Conservation (phyloP, 495 filamentous ascomycete species). For the Parathielavia appendiculata region DNA sequence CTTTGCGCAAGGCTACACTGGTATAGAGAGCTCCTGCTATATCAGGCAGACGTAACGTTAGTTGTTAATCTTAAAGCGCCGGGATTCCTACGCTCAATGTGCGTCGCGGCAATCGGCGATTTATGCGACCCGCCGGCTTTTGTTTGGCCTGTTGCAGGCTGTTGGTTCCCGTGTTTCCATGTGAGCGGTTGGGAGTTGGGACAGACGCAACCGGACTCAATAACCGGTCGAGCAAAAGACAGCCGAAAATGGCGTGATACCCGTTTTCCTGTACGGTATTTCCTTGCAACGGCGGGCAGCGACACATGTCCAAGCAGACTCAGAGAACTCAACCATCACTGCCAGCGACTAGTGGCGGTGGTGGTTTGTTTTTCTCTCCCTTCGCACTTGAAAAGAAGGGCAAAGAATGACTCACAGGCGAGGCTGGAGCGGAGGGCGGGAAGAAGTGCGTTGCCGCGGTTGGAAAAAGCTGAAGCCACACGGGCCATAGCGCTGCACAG, state of each 20-base stretch:
- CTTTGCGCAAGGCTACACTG: not conserved
- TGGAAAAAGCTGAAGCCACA: constrained; percentile 18
- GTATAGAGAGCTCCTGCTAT: too few species aligned
- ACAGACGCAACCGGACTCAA: not conserved
- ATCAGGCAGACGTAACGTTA: too few species aligned
- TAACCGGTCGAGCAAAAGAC: not conserved
- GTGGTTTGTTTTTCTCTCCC: not conserved
- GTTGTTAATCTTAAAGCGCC: too few species aligned
- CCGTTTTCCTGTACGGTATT: too few species aligned
- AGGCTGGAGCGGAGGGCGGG: constrained; percentile 18
- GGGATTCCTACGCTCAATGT: constrained; percentile 11
- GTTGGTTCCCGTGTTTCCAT: not conserved
- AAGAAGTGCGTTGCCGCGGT: constrained; percentile 14
- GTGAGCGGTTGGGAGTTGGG: not conserved
- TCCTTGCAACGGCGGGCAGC: not conserved
- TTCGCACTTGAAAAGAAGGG: not conserved
- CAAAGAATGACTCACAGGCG: constrained; percentile 24
- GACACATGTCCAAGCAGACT: not conserved
- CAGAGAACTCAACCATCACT: too few species aligned
- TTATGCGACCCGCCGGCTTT: constrained; percentile 18
- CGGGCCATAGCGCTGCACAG: constrained; percentile 19
- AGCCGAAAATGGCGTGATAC: not conserved
- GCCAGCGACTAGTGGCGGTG: not conserved
- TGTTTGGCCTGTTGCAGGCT: not conserved
- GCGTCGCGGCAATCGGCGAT: constrained; percentile 18